phyloP scores from a whole-genome alignment of 768 basidiomycete genomes.

The Suillus discolor region DNA sequence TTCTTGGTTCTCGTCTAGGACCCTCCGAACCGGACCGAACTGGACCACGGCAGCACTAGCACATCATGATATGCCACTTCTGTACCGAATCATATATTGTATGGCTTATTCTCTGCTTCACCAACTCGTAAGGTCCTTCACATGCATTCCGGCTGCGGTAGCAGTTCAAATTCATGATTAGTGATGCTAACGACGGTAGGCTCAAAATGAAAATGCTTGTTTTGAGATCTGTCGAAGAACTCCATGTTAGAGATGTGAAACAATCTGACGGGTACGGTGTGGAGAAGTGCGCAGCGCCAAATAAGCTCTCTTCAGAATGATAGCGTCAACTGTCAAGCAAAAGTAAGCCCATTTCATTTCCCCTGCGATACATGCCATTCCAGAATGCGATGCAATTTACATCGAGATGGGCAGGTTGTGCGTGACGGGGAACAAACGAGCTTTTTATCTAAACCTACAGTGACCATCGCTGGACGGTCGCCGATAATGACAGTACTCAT shows the following conservation, averaged over 20 bases:
- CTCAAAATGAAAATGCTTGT: slow-evolving; percentile 11
- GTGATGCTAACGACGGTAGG: slow-evolving; percentile 4
- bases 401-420: background rate
- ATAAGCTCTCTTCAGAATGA: background rate
- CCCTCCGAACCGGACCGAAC: too few species aligned
- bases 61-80: background rate
- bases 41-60: too few species aligned
- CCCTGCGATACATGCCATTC: background rate
- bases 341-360: background rate
- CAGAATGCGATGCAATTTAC: background rate
- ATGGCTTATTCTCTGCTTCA: slow-evolving; percentile 6
- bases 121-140: background rate
- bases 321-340: background rate
- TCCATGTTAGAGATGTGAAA: background rate
- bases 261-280: slow-evolving; percentile 5
- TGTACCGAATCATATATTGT: slow-evolving; percentile 6
- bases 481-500: background rate
- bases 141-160: background rate
- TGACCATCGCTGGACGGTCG: background rate
- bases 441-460: background rate
- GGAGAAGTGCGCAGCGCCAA: background rate
- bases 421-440: background rate
- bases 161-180: background rate
- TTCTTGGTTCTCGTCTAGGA: too few species aligned
- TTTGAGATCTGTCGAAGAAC: background rate